Evolutionary conservation across 805 yeast species (phyloP).

Genomic region (Alloascoidea hylecoeti): DNA sequence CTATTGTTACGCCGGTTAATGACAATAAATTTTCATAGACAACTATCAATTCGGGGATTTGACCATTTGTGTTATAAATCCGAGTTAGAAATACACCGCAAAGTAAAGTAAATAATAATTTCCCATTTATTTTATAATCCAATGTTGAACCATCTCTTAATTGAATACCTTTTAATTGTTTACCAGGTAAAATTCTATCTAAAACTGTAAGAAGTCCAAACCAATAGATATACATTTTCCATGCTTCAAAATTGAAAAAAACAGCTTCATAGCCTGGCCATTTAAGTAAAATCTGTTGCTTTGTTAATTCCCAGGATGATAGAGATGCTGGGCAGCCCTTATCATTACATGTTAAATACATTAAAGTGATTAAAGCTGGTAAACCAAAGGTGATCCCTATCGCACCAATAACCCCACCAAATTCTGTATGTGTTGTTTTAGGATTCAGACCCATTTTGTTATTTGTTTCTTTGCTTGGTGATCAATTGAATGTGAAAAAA

Average conservation of each 20-base stretch:
- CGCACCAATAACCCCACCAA: constrained; percentile 71
- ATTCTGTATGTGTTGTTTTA: constrained; percentile 53
- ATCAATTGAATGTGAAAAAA: no score
- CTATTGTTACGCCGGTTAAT: constrained; percentile 45
- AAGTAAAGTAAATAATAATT: constrained; percentile 30
- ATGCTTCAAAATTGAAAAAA: constrained; percentile 31
- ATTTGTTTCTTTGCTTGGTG: no score
- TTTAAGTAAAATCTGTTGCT: constrained; percentile 6
- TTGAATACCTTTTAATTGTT: constrained; percentile 42
- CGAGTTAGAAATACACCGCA: constrained; percentile 33
- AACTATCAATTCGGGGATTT: constrained; percentile 68
- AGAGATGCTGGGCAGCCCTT: constrained; percentile 16
- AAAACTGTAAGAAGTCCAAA: constrained; percentile 46
- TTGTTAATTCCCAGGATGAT: constrained; percentile 9
- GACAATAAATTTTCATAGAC: constrained; percentile 56
- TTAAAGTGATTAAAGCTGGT: constrained; percentile 44
- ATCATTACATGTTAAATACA: constrained; percentile 52
- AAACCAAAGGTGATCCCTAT: constrained; percentile 46
- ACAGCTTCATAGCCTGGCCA: constrained; percentile 13
- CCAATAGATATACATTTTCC: constrained; percentile 66
- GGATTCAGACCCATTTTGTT: constrained; percentile 38
- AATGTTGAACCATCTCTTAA: constrained; percentile 67
- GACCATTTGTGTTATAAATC: constrained; percentile 31
- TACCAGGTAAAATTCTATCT: constrained; percentile 59
- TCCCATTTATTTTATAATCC: constrained; percentile 73